Evolutionary conservation across 2,329 filamentous ascomycete species (phyloP).

Genomic region (Cladosporium halotolerans): DNA sequence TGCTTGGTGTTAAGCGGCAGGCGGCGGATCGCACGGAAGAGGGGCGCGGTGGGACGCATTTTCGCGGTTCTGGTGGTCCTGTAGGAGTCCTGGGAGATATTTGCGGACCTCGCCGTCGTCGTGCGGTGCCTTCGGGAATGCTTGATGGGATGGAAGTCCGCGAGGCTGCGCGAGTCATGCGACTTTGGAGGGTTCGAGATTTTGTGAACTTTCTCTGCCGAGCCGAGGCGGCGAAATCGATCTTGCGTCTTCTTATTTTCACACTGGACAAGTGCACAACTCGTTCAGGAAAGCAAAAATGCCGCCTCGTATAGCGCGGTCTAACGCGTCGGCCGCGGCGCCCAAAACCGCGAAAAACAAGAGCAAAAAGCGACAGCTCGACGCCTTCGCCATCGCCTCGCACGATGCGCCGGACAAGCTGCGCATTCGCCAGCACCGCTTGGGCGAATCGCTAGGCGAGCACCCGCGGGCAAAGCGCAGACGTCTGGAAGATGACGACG

Average conservation of each 20-base stretch:
- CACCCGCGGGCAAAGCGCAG: constrained; percentile 38
- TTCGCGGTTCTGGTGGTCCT: constrained; percentile 2
- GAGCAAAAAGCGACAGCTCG: constrained; percentile 49
- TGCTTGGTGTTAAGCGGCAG: constrained; percentile 85
- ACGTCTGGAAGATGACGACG: constrained; percentile 43
- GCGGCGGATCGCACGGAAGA: constrained; percentile 66
- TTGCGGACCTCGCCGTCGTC: not conserved
- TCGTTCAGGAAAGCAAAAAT: constrained; percentile 30
- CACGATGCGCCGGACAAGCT: constrained; percentile 47
- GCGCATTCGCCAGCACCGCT: constrained; percentile 51
- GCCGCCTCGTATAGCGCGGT: constrained; percentile 40
- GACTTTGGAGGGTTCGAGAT: not conserved
- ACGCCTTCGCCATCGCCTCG: constrained; percentile 62
- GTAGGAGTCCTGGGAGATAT: not conserved
- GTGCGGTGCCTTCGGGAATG: no score
- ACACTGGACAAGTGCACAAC: not conserved
- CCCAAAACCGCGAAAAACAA: constrained; percentile 35
- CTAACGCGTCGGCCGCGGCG: constrained; percentile 25
- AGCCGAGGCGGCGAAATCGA: not conserved
- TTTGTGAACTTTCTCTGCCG: not conserved
- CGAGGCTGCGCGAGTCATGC: not conserved
- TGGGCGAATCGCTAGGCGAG: constrained; percentile 45
- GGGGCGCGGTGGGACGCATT: constrained; percentile 58
- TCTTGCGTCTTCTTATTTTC: not conserved
- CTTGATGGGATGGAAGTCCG: not conserved